These are phyloP conservation scores for Solanum sejunctum DNA, from an alignment of 257 asterid species.

Conservation along the genomic window DNA sequence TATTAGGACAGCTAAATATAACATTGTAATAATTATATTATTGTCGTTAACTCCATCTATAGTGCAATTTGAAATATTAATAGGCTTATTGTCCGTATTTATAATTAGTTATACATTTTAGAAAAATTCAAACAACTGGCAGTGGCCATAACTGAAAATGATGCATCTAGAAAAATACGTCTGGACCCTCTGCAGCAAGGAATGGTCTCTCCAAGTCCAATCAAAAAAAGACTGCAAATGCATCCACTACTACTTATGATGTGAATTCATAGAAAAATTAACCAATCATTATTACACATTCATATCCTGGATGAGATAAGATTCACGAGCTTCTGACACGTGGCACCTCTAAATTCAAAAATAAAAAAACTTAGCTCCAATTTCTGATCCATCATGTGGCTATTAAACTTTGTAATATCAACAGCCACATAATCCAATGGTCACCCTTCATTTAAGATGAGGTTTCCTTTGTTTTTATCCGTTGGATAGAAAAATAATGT, in stretches of 20 bases:
- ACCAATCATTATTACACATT: slow-evolving; percentile 7
- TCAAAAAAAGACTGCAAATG: not conserved
- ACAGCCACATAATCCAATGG: slow-evolving; percentile 29
- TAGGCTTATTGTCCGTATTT: not conserved
- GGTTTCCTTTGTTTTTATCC: not conserved
- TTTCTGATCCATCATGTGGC: not conserved
- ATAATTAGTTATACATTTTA: not conserved
- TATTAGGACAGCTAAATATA: no score
- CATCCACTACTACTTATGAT: not conserved
- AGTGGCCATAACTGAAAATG: not conserved
- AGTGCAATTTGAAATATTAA: no score
- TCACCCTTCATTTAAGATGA: not conserved
- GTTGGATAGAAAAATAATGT: not conserved
- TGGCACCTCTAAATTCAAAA: not conserved
- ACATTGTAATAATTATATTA: no score
- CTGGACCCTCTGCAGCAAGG: not conserved
- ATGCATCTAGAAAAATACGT: not conserved
- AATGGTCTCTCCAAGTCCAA: not conserved
- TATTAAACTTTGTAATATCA: slow-evolving; percentile 2
- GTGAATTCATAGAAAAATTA: not conserved
- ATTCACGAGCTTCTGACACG: slow-evolving; percentile 12
- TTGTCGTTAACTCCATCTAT: no score
- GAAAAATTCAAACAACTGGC: not conserved
- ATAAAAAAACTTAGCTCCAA: not conserved
- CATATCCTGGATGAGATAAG: slow-evolving; percentile 28